Percentiles rank a stretch among this genome's conserved stretches.
Evolutionary conservation across 1,284 basidiomycete species (phyloP).

Genomic region (Marasmius sp.): DNA sequence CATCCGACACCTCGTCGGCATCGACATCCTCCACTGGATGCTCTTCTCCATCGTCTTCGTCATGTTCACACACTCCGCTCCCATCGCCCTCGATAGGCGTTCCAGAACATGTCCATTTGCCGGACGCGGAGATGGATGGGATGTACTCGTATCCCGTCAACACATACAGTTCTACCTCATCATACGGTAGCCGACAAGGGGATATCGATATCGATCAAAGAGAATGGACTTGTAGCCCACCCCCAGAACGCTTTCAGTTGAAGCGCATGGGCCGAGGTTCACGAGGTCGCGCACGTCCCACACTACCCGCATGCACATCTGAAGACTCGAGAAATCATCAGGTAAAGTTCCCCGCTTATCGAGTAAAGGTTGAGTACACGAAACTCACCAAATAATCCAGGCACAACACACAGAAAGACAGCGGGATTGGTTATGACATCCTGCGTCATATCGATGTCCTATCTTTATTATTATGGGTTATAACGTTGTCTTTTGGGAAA

Average conservation of each 20-base stretch:
- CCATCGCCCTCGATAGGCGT: neutral
- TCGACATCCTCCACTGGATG: neutral
- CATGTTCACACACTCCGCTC: neutral
- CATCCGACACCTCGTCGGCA: neutral
- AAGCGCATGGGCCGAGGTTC: slow-evolving; percentile 1
- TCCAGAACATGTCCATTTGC: neutral
- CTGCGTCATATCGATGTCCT: neutral
- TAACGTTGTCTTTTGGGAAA: neutral
- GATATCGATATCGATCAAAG: neutral
- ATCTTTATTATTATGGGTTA: neutral
- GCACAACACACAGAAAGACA: too few species aligned
- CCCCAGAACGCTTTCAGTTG: neutral
- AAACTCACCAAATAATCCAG: neutral
- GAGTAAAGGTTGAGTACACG: neutral
- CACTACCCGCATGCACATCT: neutral
- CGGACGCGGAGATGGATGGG: neutral
- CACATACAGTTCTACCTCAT: neutral
- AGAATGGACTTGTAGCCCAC: neutral
- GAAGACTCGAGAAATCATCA: too few species aligned
- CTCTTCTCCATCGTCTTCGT: neutral
- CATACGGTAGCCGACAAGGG: neutral
- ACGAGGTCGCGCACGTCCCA: neutral
- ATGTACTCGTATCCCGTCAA: neutral
- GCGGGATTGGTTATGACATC: too few species aligned
- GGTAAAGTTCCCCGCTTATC: neutral